Evolutionary conservation across 2,329 filamentous ascomycete species (phyloP).

Genomic region (Coniochaeta sp.): DNA sequence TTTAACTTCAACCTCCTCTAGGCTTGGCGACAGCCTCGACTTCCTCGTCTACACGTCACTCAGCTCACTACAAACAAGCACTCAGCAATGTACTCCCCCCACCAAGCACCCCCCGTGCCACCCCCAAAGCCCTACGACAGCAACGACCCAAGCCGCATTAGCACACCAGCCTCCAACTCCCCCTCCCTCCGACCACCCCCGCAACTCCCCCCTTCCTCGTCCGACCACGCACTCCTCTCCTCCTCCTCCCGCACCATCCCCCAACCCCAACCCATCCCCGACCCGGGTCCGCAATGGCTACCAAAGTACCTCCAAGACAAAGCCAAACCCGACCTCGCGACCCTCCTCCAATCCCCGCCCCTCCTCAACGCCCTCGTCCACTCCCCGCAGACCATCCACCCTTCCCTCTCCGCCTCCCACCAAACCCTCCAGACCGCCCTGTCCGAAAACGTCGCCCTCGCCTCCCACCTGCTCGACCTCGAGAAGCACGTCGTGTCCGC

Average conservation of each 20-base stretch:
- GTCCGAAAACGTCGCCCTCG: slow-evolving; percentile 64
- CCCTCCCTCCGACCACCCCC: slow-evolving; percentile 36
- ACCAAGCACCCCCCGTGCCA: slow-evolving; percentile 53
- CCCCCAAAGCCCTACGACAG: slow-evolving; percentile 62
- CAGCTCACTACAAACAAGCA: no score
- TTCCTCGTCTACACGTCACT: no score
- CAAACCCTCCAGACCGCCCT: slow-evolving; percentile 58
- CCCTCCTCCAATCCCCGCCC: slow-evolving; percentile 55
- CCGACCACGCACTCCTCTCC: slow-evolving; percentile 24
- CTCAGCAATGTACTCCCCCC: slow-evolving; percentile 33
- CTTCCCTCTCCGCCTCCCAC: slow-evolving; percentile 61
- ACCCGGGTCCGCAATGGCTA: slow-evolving; percentile 69
- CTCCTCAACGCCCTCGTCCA: slow-evolving; percentile 71
- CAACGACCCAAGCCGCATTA: slow-evolving; percentile 60
- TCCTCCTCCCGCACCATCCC: slow-evolving; percentile 14
- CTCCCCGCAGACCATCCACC: slow-evolving; percentile 60
- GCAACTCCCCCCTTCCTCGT: slow-evolving; percentile 27
- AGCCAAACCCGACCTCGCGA: slow-evolving; percentile 72
- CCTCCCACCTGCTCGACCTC: slow-evolving; percentile 48
- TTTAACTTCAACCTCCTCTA: no score
- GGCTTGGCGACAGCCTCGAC: no score
- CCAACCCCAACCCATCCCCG: slow-evolving; percentile 36
- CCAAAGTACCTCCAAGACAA: slow-evolving; percentile 72
- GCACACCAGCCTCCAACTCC: slow-evolving; percentile 47
- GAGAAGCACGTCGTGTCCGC: not conserved